Evolutionary conservation across 345 rosid genomes (phyloP).

Genomic region (Triadica sebifera): DNA sequence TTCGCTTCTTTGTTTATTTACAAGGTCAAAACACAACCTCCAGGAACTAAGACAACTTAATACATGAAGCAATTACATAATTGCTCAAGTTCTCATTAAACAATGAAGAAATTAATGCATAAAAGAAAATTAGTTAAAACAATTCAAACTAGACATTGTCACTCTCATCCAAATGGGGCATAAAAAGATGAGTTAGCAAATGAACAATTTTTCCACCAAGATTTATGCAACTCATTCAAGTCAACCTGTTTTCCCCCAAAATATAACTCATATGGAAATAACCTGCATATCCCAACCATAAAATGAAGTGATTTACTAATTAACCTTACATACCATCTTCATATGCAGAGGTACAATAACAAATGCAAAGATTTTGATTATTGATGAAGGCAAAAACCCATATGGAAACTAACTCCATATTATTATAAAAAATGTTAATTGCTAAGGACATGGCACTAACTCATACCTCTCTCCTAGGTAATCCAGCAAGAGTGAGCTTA

Average conservation of each 20-base stretch:
- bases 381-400: not conserved
- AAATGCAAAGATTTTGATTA: not conserved
- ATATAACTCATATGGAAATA: not conserved
- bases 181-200: not conserved
- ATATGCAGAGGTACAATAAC: not conserved
- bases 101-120: not conserved
- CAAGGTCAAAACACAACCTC: not conserved
- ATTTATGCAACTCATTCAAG: not conserved
- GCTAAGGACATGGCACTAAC: not conserved
- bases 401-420: no score
- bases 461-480: slow-evolving; percentile 95
- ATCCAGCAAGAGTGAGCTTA: slow-evolving; percentile 90
- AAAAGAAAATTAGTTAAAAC: not conserved
- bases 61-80: not conserved
- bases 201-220: not conserved
- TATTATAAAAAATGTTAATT: not conserved
- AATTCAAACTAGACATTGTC: not conserved
- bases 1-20: no score
- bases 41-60: not conserved
- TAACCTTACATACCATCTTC: not conserved
- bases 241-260: not conserved
- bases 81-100: not conserved
- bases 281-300: not conserved
- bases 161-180: not conserved
- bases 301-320: not conserved